These are phyloP conservation scores for Cyberlindnera petersonii DNA, from an alignment of 805 yeast species.

Conservation along the genomic window DNA sequence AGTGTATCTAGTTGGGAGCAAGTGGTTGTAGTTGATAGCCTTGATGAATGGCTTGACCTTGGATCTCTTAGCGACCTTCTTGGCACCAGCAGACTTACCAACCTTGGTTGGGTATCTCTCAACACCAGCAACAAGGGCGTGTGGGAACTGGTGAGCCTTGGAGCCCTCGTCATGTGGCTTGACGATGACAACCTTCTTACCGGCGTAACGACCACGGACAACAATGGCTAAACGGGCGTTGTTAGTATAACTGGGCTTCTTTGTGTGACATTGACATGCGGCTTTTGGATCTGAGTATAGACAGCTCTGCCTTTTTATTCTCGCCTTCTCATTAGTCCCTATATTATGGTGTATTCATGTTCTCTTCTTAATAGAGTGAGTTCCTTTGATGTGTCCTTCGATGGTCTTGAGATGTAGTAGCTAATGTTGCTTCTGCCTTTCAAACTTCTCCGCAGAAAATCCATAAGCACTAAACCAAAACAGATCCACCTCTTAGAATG, in stretches of 20 bases:
- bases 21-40: conserved; percentile 98
- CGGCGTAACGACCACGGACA: conserved; percentile 99
- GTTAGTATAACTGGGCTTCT: conserved; percentile 1
- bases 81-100: conserved; percentile 89
- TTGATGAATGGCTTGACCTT: conserved; percentile 98
- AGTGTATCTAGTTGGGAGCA: conserved; percentile 99
- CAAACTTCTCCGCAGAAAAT: too few relatives aligned
- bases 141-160: conserved; percentile 98
- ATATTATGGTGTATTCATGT: too few relatives aligned
- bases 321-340: too few relatives aligned
- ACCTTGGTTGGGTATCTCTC: conserved; percentile 98
- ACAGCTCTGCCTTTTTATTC: too few relatives aligned
- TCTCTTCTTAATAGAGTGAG: conserved; percentile 1
- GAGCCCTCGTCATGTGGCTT: conserved; percentile 98
- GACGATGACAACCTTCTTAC: conserved; percentile 99
- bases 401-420: too few relatives aligned
- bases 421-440: too few relatives aligned
- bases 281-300: conserved; percentile 1
- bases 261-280: neutral
- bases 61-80: conserved; percentile 96
- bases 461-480: too few relatives aligned
- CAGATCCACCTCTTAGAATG: too few relatives aligned
- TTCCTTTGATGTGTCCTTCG: too few relatives aligned
- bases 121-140: conserved; percentile 98
- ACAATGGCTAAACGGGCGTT: conserved; percentile 59